Evolutionary conservation across 2,329 filamentous ascomycete genomes (phyloP), one percentile per base, ranked within the genome.

Genomic region (Diaporthe caulivora): DNA sequence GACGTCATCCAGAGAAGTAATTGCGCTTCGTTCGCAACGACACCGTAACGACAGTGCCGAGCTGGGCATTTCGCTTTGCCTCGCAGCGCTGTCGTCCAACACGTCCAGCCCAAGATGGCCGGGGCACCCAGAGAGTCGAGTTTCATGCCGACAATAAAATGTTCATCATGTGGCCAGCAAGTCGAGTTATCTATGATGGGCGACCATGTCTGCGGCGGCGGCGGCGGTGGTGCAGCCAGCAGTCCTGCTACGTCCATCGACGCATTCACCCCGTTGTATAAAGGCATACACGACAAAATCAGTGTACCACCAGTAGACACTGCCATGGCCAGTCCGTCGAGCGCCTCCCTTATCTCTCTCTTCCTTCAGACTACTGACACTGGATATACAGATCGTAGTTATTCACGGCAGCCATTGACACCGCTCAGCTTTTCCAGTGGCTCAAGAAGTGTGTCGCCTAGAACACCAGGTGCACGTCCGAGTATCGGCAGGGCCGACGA

Each of bases 171-270:
- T 81, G 90, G 91, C 53, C 83, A 86, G 53, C 90, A 95, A 79
- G 94, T 98, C 74, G 92, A 95, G 80, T 97, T 98, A 77, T 92
- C 93, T 53, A 86, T 92, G 82, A 93, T 98, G 92, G 94, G 94
- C 75, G 94, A 97, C 75, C 95, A 98, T 85, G 82, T 94, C 75
- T 98, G 95, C 82, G 82, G 82, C 60, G 84, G 82, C 17, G 54
- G 82, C 11, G 55, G 42, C 76, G 70, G 78, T 40, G 71, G 21
- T 64, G 70, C 34, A 49, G 75, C 42, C 74, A 76, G 77, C 78
- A 55, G 58, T 74, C 65, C 76, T 68, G 49, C 69, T 78, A 67
- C 72, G 77, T 80, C 79, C 54, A 82, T 79, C 76, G 83, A 82
- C 72, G 79, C 82, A 42, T 81, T 85, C 54, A 80, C 82, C 74